Conservation (phyloP, 768 basidiomycete species). For the Boletellus emodensis region DNA sequence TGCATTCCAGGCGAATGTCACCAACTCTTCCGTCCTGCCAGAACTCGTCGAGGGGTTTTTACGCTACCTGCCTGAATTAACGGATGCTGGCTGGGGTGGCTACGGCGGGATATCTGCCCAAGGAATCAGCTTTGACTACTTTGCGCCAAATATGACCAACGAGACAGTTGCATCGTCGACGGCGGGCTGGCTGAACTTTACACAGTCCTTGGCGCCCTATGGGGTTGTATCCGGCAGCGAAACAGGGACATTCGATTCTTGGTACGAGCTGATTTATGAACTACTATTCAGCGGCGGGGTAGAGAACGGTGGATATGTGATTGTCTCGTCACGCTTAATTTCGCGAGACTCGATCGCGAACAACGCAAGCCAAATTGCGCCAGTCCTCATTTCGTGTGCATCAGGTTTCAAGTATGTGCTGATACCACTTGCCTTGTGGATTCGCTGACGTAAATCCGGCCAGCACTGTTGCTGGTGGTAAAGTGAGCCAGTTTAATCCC, state of each 20-base stretch:
- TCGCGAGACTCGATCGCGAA: conserved; percentile 8
- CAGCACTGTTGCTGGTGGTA: conserved; percentile 43
- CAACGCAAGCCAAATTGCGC: conserved; percentile 1
- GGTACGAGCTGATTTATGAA: too few species aligned
- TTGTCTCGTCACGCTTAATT: conserved; percentile 4
- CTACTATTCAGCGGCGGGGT: background rate
- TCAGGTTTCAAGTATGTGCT: conserved; percentile 4
- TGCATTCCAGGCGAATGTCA: conserved; percentile 29
- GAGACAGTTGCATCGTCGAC: conserved; percentile 35
- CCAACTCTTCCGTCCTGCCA: conserved; percentile 26
- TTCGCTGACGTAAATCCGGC: too few species aligned
- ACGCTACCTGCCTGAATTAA: conserved; percentile 32
- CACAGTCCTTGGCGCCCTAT: conserved; percentile 7
- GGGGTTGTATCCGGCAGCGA: conserved; percentile 6
- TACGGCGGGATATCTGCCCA: conserved; percentile 18
- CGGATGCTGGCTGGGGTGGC: conserved; percentile 44
- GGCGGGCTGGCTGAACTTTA: conserved; percentile 30
- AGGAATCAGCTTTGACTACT: conserved; percentile 16
- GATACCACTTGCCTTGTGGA: background rate
- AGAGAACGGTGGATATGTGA: background rate
- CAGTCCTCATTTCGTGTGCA: conserved; percentile 3
- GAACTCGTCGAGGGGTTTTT: conserved; percentile 35
- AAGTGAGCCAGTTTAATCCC: conserved; percentile 35
- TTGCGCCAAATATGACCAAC: conserved; percentile 35
- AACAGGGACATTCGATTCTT: background rate